These are phyloP conservation scores for Syzygium aqueum DNA, from an alignment of 345 rosid species.

Conservation along the genomic window DNA sequence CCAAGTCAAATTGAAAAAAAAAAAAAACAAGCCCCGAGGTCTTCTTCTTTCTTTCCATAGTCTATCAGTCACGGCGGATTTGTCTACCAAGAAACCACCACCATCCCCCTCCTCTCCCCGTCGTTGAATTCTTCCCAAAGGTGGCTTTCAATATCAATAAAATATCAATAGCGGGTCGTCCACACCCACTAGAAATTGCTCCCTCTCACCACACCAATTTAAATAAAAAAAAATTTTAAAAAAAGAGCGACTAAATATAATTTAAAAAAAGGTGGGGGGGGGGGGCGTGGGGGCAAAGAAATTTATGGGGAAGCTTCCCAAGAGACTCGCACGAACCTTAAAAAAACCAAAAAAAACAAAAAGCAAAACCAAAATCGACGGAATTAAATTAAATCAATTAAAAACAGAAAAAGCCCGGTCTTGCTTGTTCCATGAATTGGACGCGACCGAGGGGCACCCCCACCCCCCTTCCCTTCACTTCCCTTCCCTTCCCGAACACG, in stretches of 20 bases:
- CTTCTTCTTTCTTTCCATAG: background rate
- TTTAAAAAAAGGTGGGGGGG: background rate
- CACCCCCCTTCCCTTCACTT: constrained; percentile 5
- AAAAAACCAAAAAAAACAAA: background rate
- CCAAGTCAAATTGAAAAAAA: background rate
- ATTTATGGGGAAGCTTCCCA: background rate
- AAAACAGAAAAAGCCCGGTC: constrained; percentile 9
- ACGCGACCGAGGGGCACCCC: constrained; percentile 13
- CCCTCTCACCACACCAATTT: background rate
- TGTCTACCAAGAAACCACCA: background rate
- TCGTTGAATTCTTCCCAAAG: background rate
- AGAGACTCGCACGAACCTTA: background rate
- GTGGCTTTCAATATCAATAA: background rate
- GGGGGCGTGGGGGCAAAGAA: background rate
- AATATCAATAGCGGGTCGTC: background rate
- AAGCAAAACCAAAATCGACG: no score
- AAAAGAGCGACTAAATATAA: background rate
- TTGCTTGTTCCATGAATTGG: constrained; percentile 17
- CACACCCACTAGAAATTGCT: background rate
- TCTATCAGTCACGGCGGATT: background rate
- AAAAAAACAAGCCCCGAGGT: background rate
- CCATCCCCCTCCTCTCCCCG: no score
- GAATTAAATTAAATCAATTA: background rate
- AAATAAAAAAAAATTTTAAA: background rate
- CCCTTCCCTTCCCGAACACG: background rate